A percentile compares a stretch with the other conserved stretches of the same genome.
Evolutionary conservation across 2,329 filamentous ascomycete species (phyloP).

Genomic region (Pseudocercospora eumusae): DNA sequence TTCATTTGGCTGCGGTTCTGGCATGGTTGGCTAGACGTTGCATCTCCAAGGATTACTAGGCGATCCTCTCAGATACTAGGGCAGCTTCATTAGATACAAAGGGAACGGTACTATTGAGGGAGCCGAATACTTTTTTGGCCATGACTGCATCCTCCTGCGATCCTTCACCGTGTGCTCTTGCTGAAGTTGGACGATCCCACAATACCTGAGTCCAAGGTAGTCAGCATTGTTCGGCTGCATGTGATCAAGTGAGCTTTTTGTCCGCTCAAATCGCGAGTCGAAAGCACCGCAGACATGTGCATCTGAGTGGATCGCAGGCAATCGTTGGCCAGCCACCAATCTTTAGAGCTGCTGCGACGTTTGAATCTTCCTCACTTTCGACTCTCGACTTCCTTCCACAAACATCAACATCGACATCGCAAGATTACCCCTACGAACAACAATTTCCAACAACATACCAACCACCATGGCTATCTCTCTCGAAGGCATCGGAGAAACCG

Average conservation of each 20-base stretch:
- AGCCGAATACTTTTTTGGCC: no score
- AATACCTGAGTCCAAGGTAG: no score
- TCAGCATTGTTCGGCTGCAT: not conserved
- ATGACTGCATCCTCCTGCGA: no score
- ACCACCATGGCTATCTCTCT: slow-evolving; percentile 18
- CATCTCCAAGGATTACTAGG: not conserved
- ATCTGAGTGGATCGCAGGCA: slow-evolving; percentile 1
- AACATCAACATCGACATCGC: slow-evolving; percentile 1
- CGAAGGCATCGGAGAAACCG: slow-evolving; percentile 12
- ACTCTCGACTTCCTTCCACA: slow-evolving; percentile 5
- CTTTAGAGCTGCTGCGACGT: not conserved
- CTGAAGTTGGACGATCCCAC: no score
- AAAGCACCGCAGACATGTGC: slow-evolving; percentile 8
- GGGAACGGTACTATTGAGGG: not conserved
- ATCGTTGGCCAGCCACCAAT: not conserved
- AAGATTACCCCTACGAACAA: not conserved
- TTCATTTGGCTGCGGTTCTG: no score
- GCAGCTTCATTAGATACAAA: not conserved
- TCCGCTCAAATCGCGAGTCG: no score
- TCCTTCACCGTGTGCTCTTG: no score
- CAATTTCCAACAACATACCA: slow-evolving; percentile 1
- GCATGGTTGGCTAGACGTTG: not conserved
- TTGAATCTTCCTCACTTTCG: slow-evolving; percentile 12
- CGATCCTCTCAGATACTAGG: not conserved
- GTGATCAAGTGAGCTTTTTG: no score